phyloP scores from a whole-genome alignment of 2,329 filamentous ascomycete species.

The Cercospora sp. region DNA sequence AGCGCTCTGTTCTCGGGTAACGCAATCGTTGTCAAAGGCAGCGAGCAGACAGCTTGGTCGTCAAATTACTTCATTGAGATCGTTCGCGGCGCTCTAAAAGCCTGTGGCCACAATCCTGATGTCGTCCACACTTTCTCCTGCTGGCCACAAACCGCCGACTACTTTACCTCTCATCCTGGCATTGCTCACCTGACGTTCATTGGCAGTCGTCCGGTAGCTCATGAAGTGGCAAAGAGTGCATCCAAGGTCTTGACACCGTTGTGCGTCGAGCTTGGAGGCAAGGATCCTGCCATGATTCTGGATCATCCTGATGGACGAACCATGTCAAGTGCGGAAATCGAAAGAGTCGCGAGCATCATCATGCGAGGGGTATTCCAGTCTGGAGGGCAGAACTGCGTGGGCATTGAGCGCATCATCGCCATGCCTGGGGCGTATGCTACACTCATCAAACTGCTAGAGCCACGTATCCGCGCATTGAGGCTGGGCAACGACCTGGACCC shows the following conservation, averaged over 20 bases:
- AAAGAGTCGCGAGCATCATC: conserved; percentile 75
- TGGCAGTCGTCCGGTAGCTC: conserved; percentile 81
- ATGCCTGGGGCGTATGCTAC: conserved; percentile 72
- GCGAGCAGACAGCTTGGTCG: conserved; percentile 94
- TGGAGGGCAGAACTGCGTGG: conserved; percentile 95
- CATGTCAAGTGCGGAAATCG: conserved; percentile 57
- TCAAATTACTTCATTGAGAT: conserved; percentile 78
- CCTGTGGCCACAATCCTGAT: conserved; percentile 77
- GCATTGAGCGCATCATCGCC: conserved; percentile 88
- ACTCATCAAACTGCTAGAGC: conserved; percentile 68
- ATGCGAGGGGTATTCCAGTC: conserved; percentile 94
- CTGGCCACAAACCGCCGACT: conserved; percentile 78
- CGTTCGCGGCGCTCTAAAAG: conserved; percentile 72
- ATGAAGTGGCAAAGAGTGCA: conserved; percentile 82
- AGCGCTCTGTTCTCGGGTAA: conserved; percentile 90
- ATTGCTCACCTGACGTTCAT: conserved; percentile 95
- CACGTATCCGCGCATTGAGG: conserved; percentile 71
- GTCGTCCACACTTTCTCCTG: conserved; percentile 84
- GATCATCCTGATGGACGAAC: conserved; percentile 63
- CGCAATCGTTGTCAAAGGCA: conserved; percentile 87
- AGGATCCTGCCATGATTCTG: conserved; percentile 87
- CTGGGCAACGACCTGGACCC: conserved; percentile 69
- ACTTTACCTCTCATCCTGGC: conserved; percentile 79
- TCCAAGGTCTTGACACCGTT: conserved; percentile 84
- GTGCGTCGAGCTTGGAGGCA: conserved; percentile 88